phyloP scores from a whole-genome alignment of 306 rosid genomes.

The Spatholobus suberectus region DNA sequence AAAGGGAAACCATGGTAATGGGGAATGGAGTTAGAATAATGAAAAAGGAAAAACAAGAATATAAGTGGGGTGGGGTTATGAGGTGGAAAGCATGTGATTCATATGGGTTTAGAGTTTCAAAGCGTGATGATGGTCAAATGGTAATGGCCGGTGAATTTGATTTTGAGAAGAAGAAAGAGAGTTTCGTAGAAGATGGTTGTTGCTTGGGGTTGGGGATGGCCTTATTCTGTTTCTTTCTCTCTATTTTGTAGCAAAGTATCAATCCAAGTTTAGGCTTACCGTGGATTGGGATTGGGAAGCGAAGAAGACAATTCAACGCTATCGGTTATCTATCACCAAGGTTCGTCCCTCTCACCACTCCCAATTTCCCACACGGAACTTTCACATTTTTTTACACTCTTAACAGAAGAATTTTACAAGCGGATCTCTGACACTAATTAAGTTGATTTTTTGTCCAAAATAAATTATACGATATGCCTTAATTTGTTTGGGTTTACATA shows the following conservation, averaged over 20 bases:
- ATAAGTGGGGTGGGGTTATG: neutral
- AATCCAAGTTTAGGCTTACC: neutral
- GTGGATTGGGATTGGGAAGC: neutral
- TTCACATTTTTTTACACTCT: too few species aligned
- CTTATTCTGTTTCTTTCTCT: neutral
- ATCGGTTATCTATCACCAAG: too few species aligned
- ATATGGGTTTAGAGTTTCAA: neutral
- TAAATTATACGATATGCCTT: too few species aligned
- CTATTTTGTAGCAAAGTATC: neutral
- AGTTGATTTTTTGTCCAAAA: too few species aligned
- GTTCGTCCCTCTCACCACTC: too few species aligned
- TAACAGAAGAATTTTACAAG: too few species aligned
- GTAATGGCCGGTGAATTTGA: slow-evolving; percentile 30
- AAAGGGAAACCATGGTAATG: slow-evolving; percentile 64
- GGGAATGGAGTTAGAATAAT: neutral
- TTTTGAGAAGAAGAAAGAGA: neutral
- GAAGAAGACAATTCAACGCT: too few species aligned
- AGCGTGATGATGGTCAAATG: slow-evolving; percentile 8
- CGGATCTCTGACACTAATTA: too few species aligned
- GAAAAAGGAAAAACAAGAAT: neutral
- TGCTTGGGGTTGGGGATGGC: neutral
- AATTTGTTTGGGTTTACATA: too few species aligned
- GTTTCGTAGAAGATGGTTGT: neutral
- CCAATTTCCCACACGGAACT: too few species aligned
- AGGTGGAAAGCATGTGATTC: slow-evolving; percentile 26